Percentiles rank a stretch among this genome's conserved stretches.
Evolutionary conservation across 2,329 filamentous ascomycete genomes (phyloP).

Genomic region (Colletotrichum agaves): DNA sequence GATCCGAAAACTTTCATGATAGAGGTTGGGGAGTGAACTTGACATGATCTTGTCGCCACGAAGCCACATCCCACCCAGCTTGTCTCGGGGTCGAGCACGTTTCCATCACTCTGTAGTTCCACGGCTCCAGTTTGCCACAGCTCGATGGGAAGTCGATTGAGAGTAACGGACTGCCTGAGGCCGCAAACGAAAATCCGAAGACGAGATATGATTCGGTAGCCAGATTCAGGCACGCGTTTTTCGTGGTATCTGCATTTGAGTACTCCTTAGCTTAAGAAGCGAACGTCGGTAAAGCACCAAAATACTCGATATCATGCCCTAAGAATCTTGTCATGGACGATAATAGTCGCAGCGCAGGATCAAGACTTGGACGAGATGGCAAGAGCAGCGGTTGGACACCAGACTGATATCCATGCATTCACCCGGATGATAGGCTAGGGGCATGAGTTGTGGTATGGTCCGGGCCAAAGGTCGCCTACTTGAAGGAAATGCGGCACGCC

Average conservation of each 20-base stretch:
- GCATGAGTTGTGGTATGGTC: constrained; percentile 13
- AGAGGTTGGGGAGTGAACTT: too few species aligned
- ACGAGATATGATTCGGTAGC: constrained; percentile 3
- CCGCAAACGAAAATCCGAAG: not conserved
- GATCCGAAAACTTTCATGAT: too few species aligned
- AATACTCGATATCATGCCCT: not conserved
- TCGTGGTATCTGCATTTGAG: too few species aligned
- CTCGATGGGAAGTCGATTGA: not conserved
- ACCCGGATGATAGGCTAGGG: not conserved
- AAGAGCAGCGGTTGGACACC: not conserved
- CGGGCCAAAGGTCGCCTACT: constrained; percentile 7
- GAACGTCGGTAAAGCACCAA: not conserved
- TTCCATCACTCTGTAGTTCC: not conserved
- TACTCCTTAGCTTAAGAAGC: not conserved
- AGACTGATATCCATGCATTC: not conserved
- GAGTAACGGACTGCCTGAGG: not conserved
- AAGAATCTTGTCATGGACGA: not conserved
- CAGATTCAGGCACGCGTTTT: not conserved
- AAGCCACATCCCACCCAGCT: too few species aligned
- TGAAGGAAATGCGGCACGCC: not conserved
- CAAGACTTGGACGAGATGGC: not conserved
- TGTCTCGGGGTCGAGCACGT: not conserved
- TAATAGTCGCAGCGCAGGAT: not conserved
- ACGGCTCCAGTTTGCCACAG: not conserved
- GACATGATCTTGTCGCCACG: too few species aligned